phyloP scores from a whole-genome alignment of 768 basidiomycete genomes.

The Lactifluus subvellereus region DNA sequence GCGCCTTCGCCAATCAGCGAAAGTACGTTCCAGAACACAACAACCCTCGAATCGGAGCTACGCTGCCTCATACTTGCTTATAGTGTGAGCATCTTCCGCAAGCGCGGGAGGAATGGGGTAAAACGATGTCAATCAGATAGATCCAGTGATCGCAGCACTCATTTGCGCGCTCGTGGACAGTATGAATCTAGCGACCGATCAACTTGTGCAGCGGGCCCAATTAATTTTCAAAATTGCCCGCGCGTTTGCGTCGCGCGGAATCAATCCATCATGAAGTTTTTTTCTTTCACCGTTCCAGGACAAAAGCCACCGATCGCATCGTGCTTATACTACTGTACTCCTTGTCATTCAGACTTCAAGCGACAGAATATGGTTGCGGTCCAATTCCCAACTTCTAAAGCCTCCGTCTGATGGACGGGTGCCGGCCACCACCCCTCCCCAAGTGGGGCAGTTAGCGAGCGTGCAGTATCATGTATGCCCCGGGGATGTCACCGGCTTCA shows the following conservation, averaged over 20 bases:
- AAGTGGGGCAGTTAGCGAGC: no score
- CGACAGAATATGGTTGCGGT: no score
- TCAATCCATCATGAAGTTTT: not conserved
- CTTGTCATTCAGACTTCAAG: not conserved
- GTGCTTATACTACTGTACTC: not conserved
- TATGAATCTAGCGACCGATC: not conserved
- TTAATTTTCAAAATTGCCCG: not conserved
- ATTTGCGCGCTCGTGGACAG: not conserved
- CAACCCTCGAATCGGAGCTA: not conserved
- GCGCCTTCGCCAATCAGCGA: not conserved
- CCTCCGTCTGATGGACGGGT: no score
- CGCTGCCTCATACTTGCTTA: not conserved
- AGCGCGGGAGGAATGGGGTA: not conserved
- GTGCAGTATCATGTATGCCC: no score
- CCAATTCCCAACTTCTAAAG: no score
- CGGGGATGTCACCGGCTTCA: no score
- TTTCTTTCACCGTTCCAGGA: not conserved
- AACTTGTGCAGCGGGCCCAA: not conserved
- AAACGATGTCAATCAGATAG: not conserved
- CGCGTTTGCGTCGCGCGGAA: not conserved
- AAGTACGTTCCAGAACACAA: not conserved
- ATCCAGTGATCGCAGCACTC: not conserved
- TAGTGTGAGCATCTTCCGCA: not conserved
- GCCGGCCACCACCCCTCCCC: no score
- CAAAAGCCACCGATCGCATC: not conserved